Base-by-base conservation (phyloP, 345 rosid species). In the Raphanus raphanistrum region DNA sequence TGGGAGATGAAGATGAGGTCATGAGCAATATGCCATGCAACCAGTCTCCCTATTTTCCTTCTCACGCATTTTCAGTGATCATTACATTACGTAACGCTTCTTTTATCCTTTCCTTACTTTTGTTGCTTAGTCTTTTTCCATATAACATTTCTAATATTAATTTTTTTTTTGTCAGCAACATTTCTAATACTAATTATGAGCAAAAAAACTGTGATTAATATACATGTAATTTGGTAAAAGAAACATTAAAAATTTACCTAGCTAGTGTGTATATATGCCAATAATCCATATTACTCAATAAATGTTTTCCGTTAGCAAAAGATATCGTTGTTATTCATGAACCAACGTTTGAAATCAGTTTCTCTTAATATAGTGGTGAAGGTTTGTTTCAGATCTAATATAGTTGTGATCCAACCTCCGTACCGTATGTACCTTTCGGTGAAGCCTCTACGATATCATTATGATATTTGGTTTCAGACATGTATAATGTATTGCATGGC, bases 61-160 rank as follows among this genome's bases (percentile, higher is more conserved):
- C 72, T 72, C 77, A 78, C 36, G 73, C 73, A 78, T 59, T 72
- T 41, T 66, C 33, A 6, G 71, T 66, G 81, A 72, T 72, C 64
- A 59, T 58, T 78, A 72, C 64, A 59, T 58, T 78, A 72, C 69
- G 63, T 52, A n/a, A 78, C 60, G 31, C 77, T 66, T 60, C 13
- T 45, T 65, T 58, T 43, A 52, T 78, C 63, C 0, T 11, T 72
- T 15, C 62, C 45, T 13, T 72, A 8, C 31, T 29, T 58, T 59
- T 33, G 54, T 13, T 66, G 38, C 57, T 25, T 66, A 41, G 70
- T 66, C 57, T 26, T n/a, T 74, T 73, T 50, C 52, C 52, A 8
- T 25, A 32, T 68, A 57, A 10, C n/a, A 52, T 54, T 10, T 4
- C 15, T 16, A 7, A 36, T 36, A 36, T 8, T 21, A 21, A 21